Percentiles rank a stretch among this genome's conserved stretches.
Evolutionary conservation across 257 asterid genomes (phyloP).

Genomic region (Echites panduratus): DNA sequence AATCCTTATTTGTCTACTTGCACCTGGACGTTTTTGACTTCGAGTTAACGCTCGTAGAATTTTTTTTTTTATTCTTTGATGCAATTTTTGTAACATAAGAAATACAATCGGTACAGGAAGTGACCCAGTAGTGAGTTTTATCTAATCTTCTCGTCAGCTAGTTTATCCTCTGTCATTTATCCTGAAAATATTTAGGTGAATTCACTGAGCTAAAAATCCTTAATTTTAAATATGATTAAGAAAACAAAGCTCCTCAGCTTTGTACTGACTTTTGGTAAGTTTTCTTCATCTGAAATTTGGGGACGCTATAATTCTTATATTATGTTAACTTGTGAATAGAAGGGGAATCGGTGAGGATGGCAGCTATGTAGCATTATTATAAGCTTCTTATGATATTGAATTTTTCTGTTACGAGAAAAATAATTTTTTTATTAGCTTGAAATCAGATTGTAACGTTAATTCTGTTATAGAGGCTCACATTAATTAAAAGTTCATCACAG

Average conservation of each 20-base stretch:
- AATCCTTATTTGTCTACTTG: neutral
- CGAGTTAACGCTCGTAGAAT: neutral
- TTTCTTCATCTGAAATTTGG: no score
- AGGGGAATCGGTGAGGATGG: neutral
- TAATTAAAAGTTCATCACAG: neutral
- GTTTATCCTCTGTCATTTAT: neutral
- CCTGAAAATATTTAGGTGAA: neutral
- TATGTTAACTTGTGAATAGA: no score
- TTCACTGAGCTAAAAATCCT: neutral
- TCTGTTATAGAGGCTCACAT: neutral
- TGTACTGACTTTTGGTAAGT: neutral
- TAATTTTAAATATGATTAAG: neutral
- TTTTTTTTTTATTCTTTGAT: neutral
- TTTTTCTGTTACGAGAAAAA: no score
- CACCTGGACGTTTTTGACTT: neutral
- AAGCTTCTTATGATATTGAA: neutral
- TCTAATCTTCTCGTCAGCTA: neutral
- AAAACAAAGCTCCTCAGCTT: neutral
- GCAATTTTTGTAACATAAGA: neutral
- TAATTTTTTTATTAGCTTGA: no score
- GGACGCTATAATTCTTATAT: no score
- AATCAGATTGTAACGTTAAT: neutral
- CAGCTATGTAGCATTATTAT: neutral
- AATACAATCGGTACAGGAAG: neutral
- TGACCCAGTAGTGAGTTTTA: neutral